Evolutionary conservation across 257 asterid genomes (phyloP), one percentile per base, ranked within the genome.

Genomic region (Scutellaria baicalensis): DNA sequence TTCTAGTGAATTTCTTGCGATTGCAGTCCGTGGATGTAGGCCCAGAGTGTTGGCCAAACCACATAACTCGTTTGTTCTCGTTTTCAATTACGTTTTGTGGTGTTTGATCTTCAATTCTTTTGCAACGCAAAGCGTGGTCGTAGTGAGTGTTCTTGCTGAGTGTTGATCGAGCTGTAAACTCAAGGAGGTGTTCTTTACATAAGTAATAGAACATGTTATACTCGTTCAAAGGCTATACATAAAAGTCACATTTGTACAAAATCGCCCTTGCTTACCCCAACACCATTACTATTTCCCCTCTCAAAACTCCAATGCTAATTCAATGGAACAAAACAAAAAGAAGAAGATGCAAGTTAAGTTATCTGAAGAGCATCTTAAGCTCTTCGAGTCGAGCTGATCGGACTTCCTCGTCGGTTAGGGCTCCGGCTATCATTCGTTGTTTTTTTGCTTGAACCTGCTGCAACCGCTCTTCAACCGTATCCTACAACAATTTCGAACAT

Each of bases 341-440:
- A 40, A 9, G 36, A 20, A 16, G 27, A 52, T 47, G 40, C 36
- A 51, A n/a, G 14, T 6, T 10, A 20, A 59, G 3, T 70, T 71
- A 91, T 59, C 91, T 78, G 64, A 89, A 91, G 5, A 91, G 90
- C 95, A 87, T 87, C 66, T 89, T 87, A 58, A 91, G 96, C 39
- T 91, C 95, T 9, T 91, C 95, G 0, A 91, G 58, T 68, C 96
- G 79, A 6, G 90, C 83, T 0, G 90, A 84, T 50, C 96, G 86
- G 74, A 91, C 93, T 72, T 91, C 95, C 57, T 89, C 96, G 13
- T 87, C 95, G 23, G 96, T 89, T 3, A 91, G 62, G 0, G 95
- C 97, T 55, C 97, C 96, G 6, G 93, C 88, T 8, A 89, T 87
- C 96, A 87, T 81, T 43, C 88, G 78, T 59, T 87, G 93, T 78